Evolutionary conservation across 2,329 filamentous ascomycete genomes (phyloP), one percentile per base, ranked within the genome.

Genomic region (Alternaria triticina): DNA sequence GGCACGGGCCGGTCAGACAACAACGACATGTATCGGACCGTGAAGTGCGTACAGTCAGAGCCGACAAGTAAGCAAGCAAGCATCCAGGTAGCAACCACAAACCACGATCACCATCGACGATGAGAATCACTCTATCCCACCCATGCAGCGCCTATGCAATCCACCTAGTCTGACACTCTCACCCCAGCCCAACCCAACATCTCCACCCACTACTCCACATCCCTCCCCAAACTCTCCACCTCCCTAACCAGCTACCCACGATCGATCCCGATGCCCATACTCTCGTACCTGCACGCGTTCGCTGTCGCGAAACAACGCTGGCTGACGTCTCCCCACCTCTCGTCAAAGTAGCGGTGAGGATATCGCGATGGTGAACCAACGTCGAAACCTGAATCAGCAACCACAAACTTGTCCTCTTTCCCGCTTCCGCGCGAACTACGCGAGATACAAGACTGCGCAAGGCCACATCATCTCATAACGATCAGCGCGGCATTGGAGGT

Each of bases 261-360:
- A 52, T 52, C 49, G 49, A 52, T 36, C 49, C 33, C 52, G 30
- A 54, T 46, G 28, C 20, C 54, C 44, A 30, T 23, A 36, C 49
- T 46, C 28, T n/a, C 28, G 44, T 28, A 55, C 23, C 20, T 25
- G 15, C 52, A 22, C 27, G 25, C n/a, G 27, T 27, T 46, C 40
- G 40, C 40, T 22, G 28, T 46, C 40, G 40, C 23, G 11, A 50
- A 20, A 2, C 6, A 40, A 40, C 12, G 22, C 6, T 28, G 22
- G 22, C 61, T 59, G 57, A 65, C 59, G 55, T 55, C 43, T 20
- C 20, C 30, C 44, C 47, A 17, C 33, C 22, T 43, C 25, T 50
- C 64, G 68, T 61, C 66, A 69, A 67, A 70, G 62, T 70, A 71
- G 70, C 70, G 70, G 70, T 73, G 70, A 64, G 46, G 5, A 20